Conservation (phyloP, 768 basidiomycete species). For the Rhodotorula kratochvilovae region DNA sequence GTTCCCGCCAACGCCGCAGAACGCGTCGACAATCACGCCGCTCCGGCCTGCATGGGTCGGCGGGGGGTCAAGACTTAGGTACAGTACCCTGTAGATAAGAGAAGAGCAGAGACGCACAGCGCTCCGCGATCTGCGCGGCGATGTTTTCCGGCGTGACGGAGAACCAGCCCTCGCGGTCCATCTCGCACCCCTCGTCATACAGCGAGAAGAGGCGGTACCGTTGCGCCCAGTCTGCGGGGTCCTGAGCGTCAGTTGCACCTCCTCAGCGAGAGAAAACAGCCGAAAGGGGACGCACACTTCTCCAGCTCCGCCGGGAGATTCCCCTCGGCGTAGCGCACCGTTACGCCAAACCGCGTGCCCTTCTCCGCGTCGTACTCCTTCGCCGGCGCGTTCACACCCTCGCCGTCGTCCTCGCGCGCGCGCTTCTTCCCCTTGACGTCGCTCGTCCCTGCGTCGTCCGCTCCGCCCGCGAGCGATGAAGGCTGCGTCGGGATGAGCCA, state of each 20-base stretch:
- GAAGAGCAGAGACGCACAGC: constrained; percentile 64
- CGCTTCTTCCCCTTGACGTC: constrained; percentile 35
- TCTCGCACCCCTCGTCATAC: constrained; percentile 66
- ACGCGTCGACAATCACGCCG: constrained; percentile 80
- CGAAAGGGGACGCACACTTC: constrained; percentile 32
- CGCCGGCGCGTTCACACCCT: neutral
- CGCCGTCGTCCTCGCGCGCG: neutral
- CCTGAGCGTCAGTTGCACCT: neutral
- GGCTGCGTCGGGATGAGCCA: constrained; percentile 33
- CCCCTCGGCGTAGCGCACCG: constrained; percentile 14
- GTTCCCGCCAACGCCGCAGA: constrained; percentile 97
- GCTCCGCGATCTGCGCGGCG: constrained; percentile 86
- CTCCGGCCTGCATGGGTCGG: constrained; percentile 52
- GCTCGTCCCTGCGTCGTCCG: neutral
- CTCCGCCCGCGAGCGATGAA: neutral
- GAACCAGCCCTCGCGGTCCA: constrained; percentile 98
- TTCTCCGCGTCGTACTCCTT: constrained; percentile 1
- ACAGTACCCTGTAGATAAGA: constrained; percentile 35
- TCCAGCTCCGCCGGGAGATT: constrained; percentile 28
- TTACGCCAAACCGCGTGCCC: constrained; percentile 20
- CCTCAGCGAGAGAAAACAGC: too few relatives aligned
- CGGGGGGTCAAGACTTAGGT: too few relatives aligned
- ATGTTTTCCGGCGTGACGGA: constrained; percentile 82
- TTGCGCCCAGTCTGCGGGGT: constrained; percentile 84
- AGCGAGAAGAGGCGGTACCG: constrained; percentile 73